Percentiles rank a stretch among this genome's conserved stretches.
These are phyloP conservation scores for Sabuloglossum arenarium DNA, from an alignment of 495 filamentous ascomycete species.

Conservation along the genomic window DNA sequence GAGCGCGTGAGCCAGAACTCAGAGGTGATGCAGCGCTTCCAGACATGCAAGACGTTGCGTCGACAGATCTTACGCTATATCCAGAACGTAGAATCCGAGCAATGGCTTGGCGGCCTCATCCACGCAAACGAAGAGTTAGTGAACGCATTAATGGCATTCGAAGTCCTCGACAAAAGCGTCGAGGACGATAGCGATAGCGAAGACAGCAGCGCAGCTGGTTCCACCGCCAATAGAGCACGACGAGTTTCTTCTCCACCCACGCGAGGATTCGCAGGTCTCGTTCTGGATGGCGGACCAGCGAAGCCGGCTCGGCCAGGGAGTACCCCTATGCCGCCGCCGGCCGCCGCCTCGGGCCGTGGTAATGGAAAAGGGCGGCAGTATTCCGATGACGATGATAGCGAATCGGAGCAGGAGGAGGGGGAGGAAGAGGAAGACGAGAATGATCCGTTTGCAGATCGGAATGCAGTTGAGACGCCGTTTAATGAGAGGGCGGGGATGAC, in stretches of 20 bases:
- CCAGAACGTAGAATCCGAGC: constrained; percentile 24
- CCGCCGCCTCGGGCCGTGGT: not conserved
- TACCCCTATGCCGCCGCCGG: constrained; percentile 2
- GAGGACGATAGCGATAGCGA: constrained; percentile 96
- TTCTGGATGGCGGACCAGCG: not conserved
- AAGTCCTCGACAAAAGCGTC: constrained; percentile 84
- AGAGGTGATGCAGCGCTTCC: constrained; percentile 55
- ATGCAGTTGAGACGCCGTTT: constrained; percentile 4
- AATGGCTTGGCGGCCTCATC: constrained; percentile 25
- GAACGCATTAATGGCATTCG: constrained; percentile 81
- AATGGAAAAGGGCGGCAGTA: constrained; percentile 5
- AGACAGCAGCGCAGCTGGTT: constrained; percentile 3
- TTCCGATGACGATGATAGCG: constrained; percentile 1
- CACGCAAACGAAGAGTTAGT: constrained; percentile 39
- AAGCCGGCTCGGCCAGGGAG: constrained; percentile 4
- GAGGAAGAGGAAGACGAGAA: constrained; percentile 7
- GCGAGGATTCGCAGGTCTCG: not conserved
- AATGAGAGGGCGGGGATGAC: not conserved
- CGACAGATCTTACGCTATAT: constrained; percentile 72
- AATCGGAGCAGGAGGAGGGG: constrained; percentile 1
- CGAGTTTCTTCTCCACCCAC: not conserved
- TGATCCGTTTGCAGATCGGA: constrained; percentile 7
- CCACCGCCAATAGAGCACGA: not conserved
- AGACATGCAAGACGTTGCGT: constrained; percentile 65
- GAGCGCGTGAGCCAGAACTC: constrained; percentile 73